Conservation (phyloP, 805 yeast genomes). For the Lachancea sp. region DNA sequence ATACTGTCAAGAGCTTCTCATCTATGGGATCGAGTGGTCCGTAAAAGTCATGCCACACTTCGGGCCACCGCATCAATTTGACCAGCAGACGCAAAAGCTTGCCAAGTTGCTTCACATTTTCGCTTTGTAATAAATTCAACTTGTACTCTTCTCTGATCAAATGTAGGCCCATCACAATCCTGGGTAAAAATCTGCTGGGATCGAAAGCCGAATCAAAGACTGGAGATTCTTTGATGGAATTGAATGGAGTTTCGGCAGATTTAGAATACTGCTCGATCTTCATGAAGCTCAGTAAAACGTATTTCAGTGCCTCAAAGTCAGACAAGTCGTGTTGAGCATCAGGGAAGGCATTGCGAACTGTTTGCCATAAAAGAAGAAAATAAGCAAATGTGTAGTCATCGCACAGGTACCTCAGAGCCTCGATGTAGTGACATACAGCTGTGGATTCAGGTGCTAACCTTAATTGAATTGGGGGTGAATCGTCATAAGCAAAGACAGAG, state of each 20-base stretch:
- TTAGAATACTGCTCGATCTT: background rate
- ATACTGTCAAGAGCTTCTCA: background rate
- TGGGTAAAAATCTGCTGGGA: conserved; percentile 52
- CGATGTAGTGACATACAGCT: conserved; percentile 2
- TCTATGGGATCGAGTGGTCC: conserved; percentile 15
- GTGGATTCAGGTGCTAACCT: background rate
- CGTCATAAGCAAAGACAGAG: background rate
- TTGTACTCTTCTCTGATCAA: conserved; percentile 68
- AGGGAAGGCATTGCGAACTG: conserved; percentile 15
- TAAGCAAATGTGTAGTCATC: conserved; percentile 53
- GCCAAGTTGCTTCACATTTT: conserved; percentile 40
- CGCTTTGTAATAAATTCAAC: conserved; percentile 44
- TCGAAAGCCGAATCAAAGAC: conserved; percentile 13
- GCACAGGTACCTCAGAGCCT: conserved; percentile 43
- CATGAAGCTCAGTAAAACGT: conserved; percentile 4
- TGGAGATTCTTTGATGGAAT: conserved; percentile 1
- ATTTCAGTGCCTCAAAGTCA: conserved; percentile 4
- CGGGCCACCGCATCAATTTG: conserved; percentile 70
- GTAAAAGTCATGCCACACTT: conserved; percentile 56
- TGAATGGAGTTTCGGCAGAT: background rate
- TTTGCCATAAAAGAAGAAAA: conserved; percentile 59
- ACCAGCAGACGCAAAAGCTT: conserved; percentile 54
- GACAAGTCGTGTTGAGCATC: background rate
- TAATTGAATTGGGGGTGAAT: background rate
- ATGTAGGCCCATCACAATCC: conserved; percentile 63